Base-by-base conservation (phyloP, 2,329 filamentous ascomycete species). In the Ophiocordyceps unilateralis region DNA sequence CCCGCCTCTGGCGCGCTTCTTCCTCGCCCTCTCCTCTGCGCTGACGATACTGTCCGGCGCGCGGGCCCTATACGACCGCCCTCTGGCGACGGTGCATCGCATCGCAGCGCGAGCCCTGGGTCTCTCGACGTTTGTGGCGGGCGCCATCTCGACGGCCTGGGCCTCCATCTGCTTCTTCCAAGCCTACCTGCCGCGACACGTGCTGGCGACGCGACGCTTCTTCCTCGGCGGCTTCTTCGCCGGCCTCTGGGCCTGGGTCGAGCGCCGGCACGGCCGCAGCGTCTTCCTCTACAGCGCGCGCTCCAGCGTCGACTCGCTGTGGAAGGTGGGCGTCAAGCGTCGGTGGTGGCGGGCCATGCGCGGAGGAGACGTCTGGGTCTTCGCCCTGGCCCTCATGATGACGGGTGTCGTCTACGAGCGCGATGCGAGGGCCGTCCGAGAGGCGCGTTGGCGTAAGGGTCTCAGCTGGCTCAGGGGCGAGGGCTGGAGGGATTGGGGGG, bases 311-410 rank as follows among this genome's bases (percentile, higher is more conserved):
- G 83, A 93, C 57, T 84, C 77, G 32, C 61, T 87, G 39, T 96
- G 87, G 85, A 93, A 93, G 66, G 85, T 93, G 0, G 87, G 88
- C n/a, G 76, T 83, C 44, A 96, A 96, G 76, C 69, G 81, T 28
- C 74, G 85, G 1, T 86, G 86, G 77, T 94, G 89, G 86, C 77
- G 73, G 49, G 84, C 84, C 11, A 71, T 91, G 57, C 76, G 72
- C 53, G 83, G 84, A 32, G 87, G 87, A 0, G 89, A 96, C 60
- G 76, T 95, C 5, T 74, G 81, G 65, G 65, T 96, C 4, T 88
- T 96, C 55, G 81, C 89, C 15, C 60, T 77, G 17, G 83, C 85
- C 40, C 68, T 94, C 62, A 83, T 84, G 52, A 61, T 88, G 17
- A 76, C 88, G 17, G 85, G 87, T 44, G 74, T 75, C 9, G 76